Evolutionary conservation across 257 asterid genomes (phyloP), one percentile per base, ranked within the genome.

Genomic region (Capsicum chinense): DNA sequence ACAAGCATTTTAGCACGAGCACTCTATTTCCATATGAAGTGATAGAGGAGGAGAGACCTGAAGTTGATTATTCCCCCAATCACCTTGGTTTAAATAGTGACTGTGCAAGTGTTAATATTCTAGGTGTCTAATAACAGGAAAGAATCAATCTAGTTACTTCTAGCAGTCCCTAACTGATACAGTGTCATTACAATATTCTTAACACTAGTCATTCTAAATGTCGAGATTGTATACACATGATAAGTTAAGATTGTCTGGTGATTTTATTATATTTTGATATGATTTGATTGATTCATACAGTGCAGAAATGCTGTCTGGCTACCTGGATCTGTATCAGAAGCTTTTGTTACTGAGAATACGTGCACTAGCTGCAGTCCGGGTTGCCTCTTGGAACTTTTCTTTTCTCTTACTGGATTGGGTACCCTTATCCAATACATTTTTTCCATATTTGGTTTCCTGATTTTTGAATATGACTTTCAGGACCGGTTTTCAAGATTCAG

Each of bases 301-400:
- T 96, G 99, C 87, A 92, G 98, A 90, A 93, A 89, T 88, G 99
- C 66, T 66, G 93, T 94, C 86, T 96, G 99, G 99, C 98, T 96
- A 84, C 99, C 99, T 80, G 97, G 99, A 63, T 90, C 98, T 79
- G 85, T 91, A 82, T 88, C 93, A 82, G 97, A 94, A 85, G 99
- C 99, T 79, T 79, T 67, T 47, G 97, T 96, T 85, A 92, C 97
- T 84, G 83, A 92, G 83, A 88, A 87, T 81, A 66, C 83, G 59
- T 96, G 99, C 92, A 87, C 89, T 83, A 92, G 83, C 84, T 96
- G 99, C 86, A 85, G 92, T 87, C 95, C 99, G 93, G 99, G 99
- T 96, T 83, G 79, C 69, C 80, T 83, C 62, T 67, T 68, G 69
- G 64, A 57, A 21, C 37, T 83, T 33, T 52, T 11, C 21, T 60